phyloP scores from a whole-genome alignment of 371 early-diverging fungal species.

The Encephalitozoon hellem region DNA sequence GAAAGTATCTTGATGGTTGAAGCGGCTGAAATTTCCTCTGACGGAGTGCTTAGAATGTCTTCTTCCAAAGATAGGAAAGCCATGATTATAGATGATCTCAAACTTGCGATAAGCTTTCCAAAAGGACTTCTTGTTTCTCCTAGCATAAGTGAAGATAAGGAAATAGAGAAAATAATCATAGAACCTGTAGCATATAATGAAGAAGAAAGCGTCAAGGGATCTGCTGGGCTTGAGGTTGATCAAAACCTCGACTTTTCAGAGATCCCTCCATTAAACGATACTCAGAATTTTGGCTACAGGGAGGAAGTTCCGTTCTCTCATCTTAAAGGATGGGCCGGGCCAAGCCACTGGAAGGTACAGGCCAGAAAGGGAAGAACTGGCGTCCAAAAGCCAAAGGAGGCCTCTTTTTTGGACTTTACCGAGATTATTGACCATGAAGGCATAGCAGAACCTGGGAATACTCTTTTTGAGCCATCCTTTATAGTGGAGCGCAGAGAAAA shows the following conservation, averaged over 20 bases:
- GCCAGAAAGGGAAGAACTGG: slow-evolving; percentile 3
- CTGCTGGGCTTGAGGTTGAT: not conserved
- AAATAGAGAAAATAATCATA: not conserved
- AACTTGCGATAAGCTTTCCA: not conserved
- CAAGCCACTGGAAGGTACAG: slow-evolving; percentile 55
- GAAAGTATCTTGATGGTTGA: slow-evolving; percentile 12
- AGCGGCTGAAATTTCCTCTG: not conserved
- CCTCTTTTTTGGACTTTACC: slow-evolving; percentile 47
- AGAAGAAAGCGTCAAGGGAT: not conserved
- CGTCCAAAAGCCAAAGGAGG: slow-evolving; percentile 41
- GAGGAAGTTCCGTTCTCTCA: slow-evolving; percentile 47
- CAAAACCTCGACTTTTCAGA: not conserved
- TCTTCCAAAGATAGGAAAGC: not conserved
- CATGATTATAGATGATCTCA: not conserved
- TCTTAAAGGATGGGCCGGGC: slow-evolving; percentile 60
- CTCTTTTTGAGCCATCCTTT: slow-evolving; percentile 26
- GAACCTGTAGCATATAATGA: not conserved
- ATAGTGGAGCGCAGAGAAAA: slow-evolving; percentile 55
- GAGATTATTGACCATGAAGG: slow-evolving; percentile 3
- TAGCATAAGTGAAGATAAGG: slow-evolving; percentile 4
- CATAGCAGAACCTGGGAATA: slow-evolving; percentile 44
- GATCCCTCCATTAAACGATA: not conserved
- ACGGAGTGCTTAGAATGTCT: slow-evolving; percentile 19
- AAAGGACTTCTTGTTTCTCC: slow-evolving; percentile 19
- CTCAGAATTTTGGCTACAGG: slow-evolving; percentile 8